Conservation (phyloP, 2,329 filamentous ascomycete genomes). For the Colletotrichum viniferum region DNA sequence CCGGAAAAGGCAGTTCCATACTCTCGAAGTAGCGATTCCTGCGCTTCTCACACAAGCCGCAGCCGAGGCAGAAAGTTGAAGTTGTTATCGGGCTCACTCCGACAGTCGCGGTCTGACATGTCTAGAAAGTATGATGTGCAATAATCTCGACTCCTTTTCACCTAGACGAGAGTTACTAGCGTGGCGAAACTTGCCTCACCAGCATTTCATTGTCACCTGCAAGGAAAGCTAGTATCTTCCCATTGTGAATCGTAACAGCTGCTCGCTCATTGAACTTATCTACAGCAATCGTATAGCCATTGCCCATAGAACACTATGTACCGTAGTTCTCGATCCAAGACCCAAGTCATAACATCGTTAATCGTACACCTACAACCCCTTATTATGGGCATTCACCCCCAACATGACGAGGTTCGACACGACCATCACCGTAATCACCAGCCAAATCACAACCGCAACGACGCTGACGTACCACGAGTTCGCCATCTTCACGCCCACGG, state of each 20-base stretch:
- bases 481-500: conserved; percentile 63
- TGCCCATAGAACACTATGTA: background rate
- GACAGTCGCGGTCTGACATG: background rate
- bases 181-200: background rate
- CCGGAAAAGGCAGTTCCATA: background rate
- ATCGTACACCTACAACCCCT: background rate
- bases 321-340: background rate
- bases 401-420: conserved; percentile 71
- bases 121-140: background rate
- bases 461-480: conserved; percentile 70
- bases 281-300: background rate
- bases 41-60: background rate
- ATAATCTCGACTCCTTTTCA: too few relatives aligned
- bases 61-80: background rate
- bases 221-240: background rate
- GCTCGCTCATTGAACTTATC: background rate
- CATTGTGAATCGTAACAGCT: background rate
- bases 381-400: background rate
- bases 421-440: conserved; percentile 79
- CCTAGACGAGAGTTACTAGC: too few relatives aligned
- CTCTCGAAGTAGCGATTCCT: background rate
- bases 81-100: background rate
- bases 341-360: background rate
- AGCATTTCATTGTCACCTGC: background rate
- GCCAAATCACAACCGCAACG: conserved; percentile 67